A percentile compares a stretch with the other conserved stretches of the same genome.
phyloP scores from a whole-genome alignment of 116 monocot genomes.

The Phalaenopsis hybrid region DNA sequence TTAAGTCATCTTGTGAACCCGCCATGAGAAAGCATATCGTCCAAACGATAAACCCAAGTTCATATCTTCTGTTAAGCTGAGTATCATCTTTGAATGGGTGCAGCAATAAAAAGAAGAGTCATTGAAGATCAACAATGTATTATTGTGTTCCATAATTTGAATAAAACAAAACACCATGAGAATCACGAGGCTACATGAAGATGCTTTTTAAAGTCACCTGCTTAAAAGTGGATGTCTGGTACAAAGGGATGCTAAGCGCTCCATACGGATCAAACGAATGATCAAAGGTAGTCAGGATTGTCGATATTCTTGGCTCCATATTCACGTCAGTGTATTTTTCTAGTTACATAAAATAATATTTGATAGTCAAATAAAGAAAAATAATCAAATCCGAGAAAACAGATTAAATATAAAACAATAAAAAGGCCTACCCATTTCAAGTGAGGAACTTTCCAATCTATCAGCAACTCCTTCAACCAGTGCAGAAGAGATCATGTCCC shows the following conservation, averaged over 20 bases:
- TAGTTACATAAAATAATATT: background rate
- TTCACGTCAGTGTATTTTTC: constrained; percentile 15
- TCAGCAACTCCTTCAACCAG: constrained; percentile 19
- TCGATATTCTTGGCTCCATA: constrained; percentile 52
- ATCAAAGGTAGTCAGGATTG: constrained; percentile 40
- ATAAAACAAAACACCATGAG: background rate
- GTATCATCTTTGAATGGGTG: background rate
- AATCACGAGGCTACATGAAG: background rate
- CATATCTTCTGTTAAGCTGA: too few species aligned
- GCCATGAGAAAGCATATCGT: too few species aligned
- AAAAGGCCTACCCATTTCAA: constrained; percentile 10
- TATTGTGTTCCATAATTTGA: background rate
- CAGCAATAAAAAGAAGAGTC: background rate
- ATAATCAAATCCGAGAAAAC: background rate
- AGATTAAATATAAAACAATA: background rate
- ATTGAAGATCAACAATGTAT: background rate
- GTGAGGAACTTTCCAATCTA: constrained; percentile 20
- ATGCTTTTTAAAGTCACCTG: constrained; percentile 29
- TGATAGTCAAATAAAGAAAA: background rate
- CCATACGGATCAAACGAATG: constrained; percentile 63
- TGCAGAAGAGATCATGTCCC: constrained; percentile 18
- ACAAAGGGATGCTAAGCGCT: constrained; percentile 55
- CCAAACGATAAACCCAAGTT: too few species aligned
- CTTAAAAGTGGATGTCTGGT: constrained; percentile 65
- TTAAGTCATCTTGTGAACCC: too few species aligned